phyloP scores from a whole-genome alignment of 1,139 yeast species.

The Taphrina confusa region DNA sequence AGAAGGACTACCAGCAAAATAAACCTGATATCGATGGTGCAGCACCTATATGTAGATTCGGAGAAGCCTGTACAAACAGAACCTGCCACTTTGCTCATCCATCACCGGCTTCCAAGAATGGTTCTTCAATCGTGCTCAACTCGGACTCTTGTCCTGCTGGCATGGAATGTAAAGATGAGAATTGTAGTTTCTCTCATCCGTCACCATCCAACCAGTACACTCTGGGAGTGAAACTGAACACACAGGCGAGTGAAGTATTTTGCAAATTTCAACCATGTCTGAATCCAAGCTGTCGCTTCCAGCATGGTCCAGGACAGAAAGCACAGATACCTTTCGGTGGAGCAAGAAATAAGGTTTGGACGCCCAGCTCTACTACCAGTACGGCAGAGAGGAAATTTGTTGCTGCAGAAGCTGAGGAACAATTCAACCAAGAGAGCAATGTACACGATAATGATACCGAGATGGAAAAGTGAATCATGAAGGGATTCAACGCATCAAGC shows the following conservation, averaged over 20 bases:
- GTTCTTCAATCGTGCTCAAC: slow-evolving; percentile 28
- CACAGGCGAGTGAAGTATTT: slow-evolving; percentile 3
- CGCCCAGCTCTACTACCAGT: slow-evolving; percentile 1
- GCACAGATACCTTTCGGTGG: slow-evolving; percentile 14
- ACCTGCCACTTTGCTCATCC: slow-evolving; percentile 29
- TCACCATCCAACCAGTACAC: slow-evolving; percentile 28
- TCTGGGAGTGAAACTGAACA: slow-evolving; percentile 22
- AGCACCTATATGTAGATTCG: slow-evolving; percentile 22
- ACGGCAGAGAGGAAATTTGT: slow-evolving; percentile 30
- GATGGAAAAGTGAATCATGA: slow-evolving; percentile 23
- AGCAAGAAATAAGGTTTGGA: slow-evolving; percentile 31
- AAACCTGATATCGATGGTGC: slow-evolving; percentile 5
- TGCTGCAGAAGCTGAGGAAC: slow-evolving; percentile 24
- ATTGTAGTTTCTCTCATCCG: slow-evolving; percentile 28
- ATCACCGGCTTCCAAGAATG: slow-evolving; percentile 30
- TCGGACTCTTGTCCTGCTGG: slow-evolving; percentile 20
- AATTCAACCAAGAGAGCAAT: slow-evolving; percentile 11
- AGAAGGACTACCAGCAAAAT: not conserved
- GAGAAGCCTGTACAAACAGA: slow-evolving; percentile 30
- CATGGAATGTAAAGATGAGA: slow-evolving; percentile 22
- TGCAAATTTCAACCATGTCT: slow-evolving; percentile 25
- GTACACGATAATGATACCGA: slow-evolving; percentile 28
- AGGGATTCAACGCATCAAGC: too few relatives aligned
- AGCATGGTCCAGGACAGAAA: slow-evolving; percentile 27
- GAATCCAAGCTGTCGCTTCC: slow-evolving; percentile 29